Evolutionary conservation across 2,329 filamentous ascomycete genomes (phyloP), one percentile per base, ranked within the genome.

Genomic region (Epichloe gansuensis): DNA sequence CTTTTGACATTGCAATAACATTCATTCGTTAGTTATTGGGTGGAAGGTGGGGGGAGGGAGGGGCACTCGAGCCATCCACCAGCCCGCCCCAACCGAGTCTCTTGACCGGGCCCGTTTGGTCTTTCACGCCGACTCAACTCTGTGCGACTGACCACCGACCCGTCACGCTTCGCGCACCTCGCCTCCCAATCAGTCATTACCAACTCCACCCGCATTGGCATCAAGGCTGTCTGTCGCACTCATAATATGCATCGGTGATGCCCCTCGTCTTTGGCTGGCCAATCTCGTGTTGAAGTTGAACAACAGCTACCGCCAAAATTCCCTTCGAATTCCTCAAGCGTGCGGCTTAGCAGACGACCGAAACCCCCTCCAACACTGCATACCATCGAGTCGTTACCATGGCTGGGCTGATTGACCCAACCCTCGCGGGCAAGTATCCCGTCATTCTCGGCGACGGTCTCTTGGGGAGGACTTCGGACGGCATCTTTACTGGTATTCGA

Each of bases 381-480:
- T 15, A 13, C 9, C n/a, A 12, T 5, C 35, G 3, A 35, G 12
- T 3, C 48, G 47, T 44, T 52, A 50, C 54, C 47, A 64, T 66
- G 64, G 65, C 63, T 63, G 69, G 63, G 58, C 61, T 74, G 51
- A 73, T 83, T 53, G 79, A 84, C 65, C 77, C 80, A 55, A 81
- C 79, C 51, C 76, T 78, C 65, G 69, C 72, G 53, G 78, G 73
- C 53, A 78, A 80, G 61, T 84, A 83, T 60, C 80, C 79, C 48
- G 75, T 84, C 52, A 73, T 84, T 46, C 70, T 84, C 44, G 82
- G 81, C 63, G 80, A 84, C 59, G 75, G 76, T 31, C 68, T 84
- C 35, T 67, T 81, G 38, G 76, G 77, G 42, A 77, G 75, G 56
- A 65, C 75, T 1, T 68, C 75, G 35, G 78, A 77, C 57, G 77